Conservation (phyloP, 345 rosid species). For the Rhodamnia argentea region DNA sequence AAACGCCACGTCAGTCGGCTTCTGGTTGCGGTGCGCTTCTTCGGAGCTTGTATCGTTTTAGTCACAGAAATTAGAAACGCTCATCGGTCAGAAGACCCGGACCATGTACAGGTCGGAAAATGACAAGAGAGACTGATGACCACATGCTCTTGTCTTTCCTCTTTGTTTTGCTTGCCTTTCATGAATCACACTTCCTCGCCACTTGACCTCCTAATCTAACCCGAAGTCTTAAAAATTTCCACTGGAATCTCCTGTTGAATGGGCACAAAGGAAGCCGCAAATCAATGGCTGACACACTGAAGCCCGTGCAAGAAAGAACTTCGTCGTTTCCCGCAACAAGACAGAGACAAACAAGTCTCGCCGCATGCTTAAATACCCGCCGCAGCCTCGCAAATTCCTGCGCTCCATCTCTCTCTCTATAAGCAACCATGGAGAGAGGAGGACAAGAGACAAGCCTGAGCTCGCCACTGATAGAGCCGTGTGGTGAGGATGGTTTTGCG, state of each 20-base stretch:
- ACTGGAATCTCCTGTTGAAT: background rate
- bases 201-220: background rate
- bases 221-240: background rate
- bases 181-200: background rate
- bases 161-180: background rate
- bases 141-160: background rate
- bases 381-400: background rate
- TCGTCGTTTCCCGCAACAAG: background rate
- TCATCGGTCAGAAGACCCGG: background rate
- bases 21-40: background rate
- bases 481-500: background rate
- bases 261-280: background rate
- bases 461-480: background rate
- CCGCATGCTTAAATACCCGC: background rate
- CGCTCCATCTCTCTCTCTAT: background rate
- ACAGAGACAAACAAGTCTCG: background rate
- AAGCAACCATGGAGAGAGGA: background rate
- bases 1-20: background rate
- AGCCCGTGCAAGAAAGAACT: background rate
- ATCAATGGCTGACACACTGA: background rate
- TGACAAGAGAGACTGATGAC: background rate
- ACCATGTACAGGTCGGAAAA: background rate
- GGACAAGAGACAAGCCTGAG: background rate
- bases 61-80: background rate
- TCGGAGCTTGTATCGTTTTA: too few species aligned